Conservation (phyloP, 208 protist species). For the Naegleria gruberi region DNA sequence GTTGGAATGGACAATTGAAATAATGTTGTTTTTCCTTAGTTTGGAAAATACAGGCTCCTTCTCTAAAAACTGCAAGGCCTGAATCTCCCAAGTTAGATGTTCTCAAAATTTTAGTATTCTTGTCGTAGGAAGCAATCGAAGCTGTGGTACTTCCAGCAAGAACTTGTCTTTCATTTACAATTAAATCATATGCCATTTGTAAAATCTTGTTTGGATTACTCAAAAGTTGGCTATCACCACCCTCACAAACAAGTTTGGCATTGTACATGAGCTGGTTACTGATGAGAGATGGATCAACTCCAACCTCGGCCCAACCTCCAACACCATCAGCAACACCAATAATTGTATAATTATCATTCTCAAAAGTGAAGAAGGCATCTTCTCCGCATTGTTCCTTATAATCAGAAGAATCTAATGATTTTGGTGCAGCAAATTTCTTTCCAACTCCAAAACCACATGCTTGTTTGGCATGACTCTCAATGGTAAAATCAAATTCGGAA, state of each 20-base stretch:
- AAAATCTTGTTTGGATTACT: constrained; percentile 65
- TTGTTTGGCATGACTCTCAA: background rate
- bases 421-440: background rate
- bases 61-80: constrained; percentile 63
- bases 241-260: constrained; percentile 70
- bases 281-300: constrained; percentile 68
- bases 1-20: constrained; percentile 82
- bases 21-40: constrained; percentile 74
- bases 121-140: constrained; percentile 53
- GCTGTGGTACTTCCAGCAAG: constrained; percentile 75
- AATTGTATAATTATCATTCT: constrained; percentile 50
- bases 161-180: constrained; percentile 60
- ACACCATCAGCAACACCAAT: constrained; percentile 81
- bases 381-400: background rate
- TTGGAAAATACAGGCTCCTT: constrained; percentile 56
- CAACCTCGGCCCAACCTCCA: constrained; percentile 67
- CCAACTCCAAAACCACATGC: background rate
- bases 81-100: constrained; percentile 45
- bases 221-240: constrained; percentile 59
- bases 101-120: background rate
- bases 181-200: constrained; percentile 63
- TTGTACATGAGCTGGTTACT: constrained; percentile 75
- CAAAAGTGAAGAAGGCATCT: background rate
- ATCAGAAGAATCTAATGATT: background rate
- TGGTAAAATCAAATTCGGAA: background rate